A percentile compares a stretch with the other conserved stretches of the same genome.
phyloP scores from a whole-genome alignment of 495 filamentous ascomycete species.

The Mytilinidion resinicola region DNA sequence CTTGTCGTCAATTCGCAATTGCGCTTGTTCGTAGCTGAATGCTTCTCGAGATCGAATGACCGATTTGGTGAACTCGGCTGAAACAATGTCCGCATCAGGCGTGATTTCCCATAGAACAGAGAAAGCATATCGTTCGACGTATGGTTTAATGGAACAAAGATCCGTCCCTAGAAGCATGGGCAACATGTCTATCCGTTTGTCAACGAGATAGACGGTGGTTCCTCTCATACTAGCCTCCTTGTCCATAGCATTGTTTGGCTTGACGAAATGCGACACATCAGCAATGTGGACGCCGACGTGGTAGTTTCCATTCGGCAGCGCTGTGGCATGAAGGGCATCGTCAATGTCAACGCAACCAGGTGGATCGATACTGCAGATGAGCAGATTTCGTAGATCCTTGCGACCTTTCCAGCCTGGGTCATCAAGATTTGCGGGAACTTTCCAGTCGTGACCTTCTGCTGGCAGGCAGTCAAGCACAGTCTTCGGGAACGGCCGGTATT shows the following conservation, averaged over 20 bases:
- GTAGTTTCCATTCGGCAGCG: conserved; percentile 84
- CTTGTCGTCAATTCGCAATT: conserved; percentile 82
- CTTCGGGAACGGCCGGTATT: conserved; percentile 95
- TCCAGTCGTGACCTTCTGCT: conserved; percentile 88
- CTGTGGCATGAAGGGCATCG: conserved; percentile 84
- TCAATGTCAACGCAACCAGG: conserved; percentile 97
- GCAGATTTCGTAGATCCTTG: conserved; percentile 72
- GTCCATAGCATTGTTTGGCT: conserved; percentile 96
- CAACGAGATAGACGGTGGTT: conserved; percentile 94
- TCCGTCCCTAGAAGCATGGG: conserved; percentile 93
- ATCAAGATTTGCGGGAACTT: conserved; percentile 65
- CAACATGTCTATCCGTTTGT: conserved; percentile 99
- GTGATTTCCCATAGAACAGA: conserved; percentile 92
- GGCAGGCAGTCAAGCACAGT: conserved; percentile 90
- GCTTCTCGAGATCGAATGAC: conserved; percentile 97
- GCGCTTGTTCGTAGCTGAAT: conserved; percentile 95
- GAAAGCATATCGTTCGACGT: conserved; percentile 95
- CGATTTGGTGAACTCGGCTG: conserved; percentile 82
- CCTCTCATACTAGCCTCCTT: conserved; percentile 85
- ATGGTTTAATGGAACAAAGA: conserved; percentile 92
- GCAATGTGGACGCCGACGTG: conserved; percentile 99
- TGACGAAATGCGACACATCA: conserved; percentile 97
- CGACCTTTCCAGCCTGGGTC: conserved; percentile 81
- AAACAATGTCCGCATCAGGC: conserved; percentile 75
- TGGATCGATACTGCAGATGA: conserved; percentile 96